Evolutionary conservation across 2,329 filamentous ascomycete genomes (phyloP), one percentile per base, ranked within the genome.

Genomic region (Aspergillus sp.): DNA sequence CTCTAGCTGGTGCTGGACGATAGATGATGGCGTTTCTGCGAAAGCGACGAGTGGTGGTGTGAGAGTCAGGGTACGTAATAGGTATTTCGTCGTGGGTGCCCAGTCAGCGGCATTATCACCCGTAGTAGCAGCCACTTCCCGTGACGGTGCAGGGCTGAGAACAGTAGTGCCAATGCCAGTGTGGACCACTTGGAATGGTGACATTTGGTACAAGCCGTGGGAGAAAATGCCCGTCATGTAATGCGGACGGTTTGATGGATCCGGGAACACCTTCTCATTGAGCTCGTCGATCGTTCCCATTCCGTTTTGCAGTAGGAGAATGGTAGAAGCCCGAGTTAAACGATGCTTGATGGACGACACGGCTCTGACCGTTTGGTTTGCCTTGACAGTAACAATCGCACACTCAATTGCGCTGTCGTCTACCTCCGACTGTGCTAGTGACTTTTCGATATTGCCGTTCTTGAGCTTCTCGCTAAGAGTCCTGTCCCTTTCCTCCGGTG

Each of bases 261-360:
- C 79, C 0, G 80, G 77, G 56, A 95, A 96, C 23, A 94, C 66
- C 9, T 77, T 67, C 30, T 77, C 68, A 58, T 88, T 89, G 37
- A 96, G 76, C 43, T 83, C 78, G 43, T 97, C 90, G n/a, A 89
- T 75, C 1, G 89, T 73, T 0, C 93, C 91, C 67, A 97, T 80
- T 1, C 90, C 89, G 53, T 91, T 87, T 48, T 89, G 85, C 48
- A 94, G 66, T 47, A 95, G 79, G 50, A 86, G 82, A 6, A 95
- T 78, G 0, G 88, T 86, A 1, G 85, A 88, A 23, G 81, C 72
- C 2, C 78, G 72, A 39, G 79, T 76, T n/a, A 94, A 70, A 7
- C 88, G 80, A 53, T 82, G 77, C 2, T 83, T 76, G 45, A 95
- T 80, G 1, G 79, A 68, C 5, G 79, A 72, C 12, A 95, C 67